Evolutionary conservation across 1,139 yeast species (phyloP).

Genomic region (Groenewaldozyma auringiensis): DNA sequence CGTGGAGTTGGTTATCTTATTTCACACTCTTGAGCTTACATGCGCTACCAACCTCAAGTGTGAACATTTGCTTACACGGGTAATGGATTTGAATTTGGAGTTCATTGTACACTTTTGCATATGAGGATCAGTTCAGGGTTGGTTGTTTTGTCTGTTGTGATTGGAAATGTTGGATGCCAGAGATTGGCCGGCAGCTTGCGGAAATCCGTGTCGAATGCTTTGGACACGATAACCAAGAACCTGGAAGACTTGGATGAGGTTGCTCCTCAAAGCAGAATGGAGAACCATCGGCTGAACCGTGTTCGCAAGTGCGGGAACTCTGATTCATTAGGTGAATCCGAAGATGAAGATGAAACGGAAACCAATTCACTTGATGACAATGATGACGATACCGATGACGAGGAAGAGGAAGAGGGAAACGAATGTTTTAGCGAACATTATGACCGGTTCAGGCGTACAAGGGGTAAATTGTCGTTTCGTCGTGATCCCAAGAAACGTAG

Average conservation of each 20-base stretch:
- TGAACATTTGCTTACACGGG: too few relatives aligned
- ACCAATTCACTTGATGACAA: too few relatives aligned
- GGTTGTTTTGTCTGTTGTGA: neutral
- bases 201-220: neutral
- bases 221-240: neutral
- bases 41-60: too few relatives aligned
- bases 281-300: neutral
- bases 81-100: too few relatives aligned
- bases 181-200: neutral
- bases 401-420: neutral
- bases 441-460: neutral
- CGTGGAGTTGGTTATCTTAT: too few relatives aligned
- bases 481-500: conserved; percentile 5
- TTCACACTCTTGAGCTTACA: too few relatives aligned
- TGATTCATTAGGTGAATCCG: neutral
- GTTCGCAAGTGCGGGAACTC: neutral
- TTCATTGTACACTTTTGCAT: too few relatives aligned
- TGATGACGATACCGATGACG: neutral
- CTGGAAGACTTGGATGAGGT: neutral
- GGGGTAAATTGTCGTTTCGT: neutral
- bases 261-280: neutral
- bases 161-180: neutral
- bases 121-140: neutral
- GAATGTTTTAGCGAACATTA: neutral
- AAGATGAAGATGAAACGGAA: neutral